Evolutionary conservation across 176 grass and related monocot genomes (phyloP), one percentile per base, ranked within the genome.

Genomic region (Oryza longistaminata): DNA sequence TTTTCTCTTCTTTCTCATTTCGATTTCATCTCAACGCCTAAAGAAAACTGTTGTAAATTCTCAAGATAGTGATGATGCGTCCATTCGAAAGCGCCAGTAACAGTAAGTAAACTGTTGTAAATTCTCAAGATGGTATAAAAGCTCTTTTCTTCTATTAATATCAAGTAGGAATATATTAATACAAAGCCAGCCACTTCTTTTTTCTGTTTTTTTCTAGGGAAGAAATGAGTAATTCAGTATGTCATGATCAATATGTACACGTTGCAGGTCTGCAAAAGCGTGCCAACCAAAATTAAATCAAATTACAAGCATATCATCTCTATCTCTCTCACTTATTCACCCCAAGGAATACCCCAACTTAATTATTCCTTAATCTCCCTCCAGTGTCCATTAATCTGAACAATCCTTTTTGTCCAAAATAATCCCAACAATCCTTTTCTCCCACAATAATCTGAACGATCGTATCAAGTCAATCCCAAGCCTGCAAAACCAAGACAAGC

Each of bases 391-490:
- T 13, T 8, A 39, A 45, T 86, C 17, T 67, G 39, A 40, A 40
- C 39, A 8, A 40, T 40, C 39, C 37, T 39, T 39, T 39, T 39
- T 39, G 6, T 42, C 40, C 40, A 39, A 8, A 42, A 42, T 12
- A 39, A 45, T 86, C 24, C 58, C 50, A 22, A 35, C 21, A 61
- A 61, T 46, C 68, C 19, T 40, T 40, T 40, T 40, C 7, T 43
- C 42, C 42, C 42, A 40, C 42, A 43, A 43, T 12, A 39, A 45
- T 86, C 17, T 68, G 52, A 22, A 35, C 8, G 7, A 62, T 46
- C 68, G 13, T 11, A 19, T 90, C 64, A 93, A 35, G 52, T 83
- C 34, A 93, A 72, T 76, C 85, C 88, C 91, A 93, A 42, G 91
- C 88, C 91, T 90, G 82, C 3, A 84, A 84, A 58, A 71, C 1